These are phyloP conservation scores for Clavispora fructus DNA, from an alignment of 805 yeast genomes.

Conservation along the genomic window DNA sequence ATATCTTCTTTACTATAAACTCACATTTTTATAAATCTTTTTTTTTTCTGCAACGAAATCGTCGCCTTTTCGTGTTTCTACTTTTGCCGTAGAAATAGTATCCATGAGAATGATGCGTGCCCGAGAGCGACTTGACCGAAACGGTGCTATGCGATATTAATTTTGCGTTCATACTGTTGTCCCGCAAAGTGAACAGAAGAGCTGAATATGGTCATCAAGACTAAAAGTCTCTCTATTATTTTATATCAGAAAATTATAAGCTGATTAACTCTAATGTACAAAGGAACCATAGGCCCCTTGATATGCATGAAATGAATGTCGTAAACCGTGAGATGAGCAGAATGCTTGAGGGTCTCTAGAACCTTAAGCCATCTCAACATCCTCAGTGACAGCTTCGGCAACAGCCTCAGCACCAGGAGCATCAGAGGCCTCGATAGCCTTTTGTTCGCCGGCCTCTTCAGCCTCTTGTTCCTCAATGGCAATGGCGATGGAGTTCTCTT, in stretches of 20 bases:
- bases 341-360: background rate
- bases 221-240: slow-evolving; percentile 9
- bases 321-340: background rate
- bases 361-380: slow-evolving; percentile 15
- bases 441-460: slow-evolving; percentile 1
- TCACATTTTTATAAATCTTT: background rate
- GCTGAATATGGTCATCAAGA: slow-evolving; percentile 3
- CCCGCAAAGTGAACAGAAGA: background rate
- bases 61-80: too few relatives aligned
- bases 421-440: slow-evolving; percentile 7
- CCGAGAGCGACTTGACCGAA: background rate
- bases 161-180: background rate
- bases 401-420: slow-evolving; percentile 11
- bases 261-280: slow-evolving; percentile 12
- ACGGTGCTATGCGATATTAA: background rate
- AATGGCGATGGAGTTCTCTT: slow-evolving; percentile 22
- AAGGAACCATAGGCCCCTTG: slow-evolving; percentile 6
- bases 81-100: background rate
- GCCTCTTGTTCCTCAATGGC: slow-evolving; percentile 15
- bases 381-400: slow-evolving; percentile 5
- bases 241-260: slow-evolving; percentile 4
- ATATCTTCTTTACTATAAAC: background rate
- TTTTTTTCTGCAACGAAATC: background rate
- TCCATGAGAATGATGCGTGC: background rate
- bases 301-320: slow-evolving; percentile 6